Evolutionary conservation across 495 filamentous ascomycete genomes (phyloP), one percentile per base, ranked within the genome.

Genomic region (Darksidea phi): DNA sequence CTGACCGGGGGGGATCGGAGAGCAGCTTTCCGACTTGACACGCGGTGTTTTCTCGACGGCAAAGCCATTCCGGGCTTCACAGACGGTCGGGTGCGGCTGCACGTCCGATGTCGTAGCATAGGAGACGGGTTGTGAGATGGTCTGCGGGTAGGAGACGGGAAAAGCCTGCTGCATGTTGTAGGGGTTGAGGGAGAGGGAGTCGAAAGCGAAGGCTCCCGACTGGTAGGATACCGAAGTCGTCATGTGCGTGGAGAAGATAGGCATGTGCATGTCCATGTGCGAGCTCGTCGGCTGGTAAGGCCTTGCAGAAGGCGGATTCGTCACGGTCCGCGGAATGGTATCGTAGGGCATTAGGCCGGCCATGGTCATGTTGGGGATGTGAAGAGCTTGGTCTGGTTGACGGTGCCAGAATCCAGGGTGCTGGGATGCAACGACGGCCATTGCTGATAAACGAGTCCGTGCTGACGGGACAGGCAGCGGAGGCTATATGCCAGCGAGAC

Each of bases 11-110:
- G 70, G 66, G 36, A 72, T 53, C 0, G 72, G 74, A 7, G 74
- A 74, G 15, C 28, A n/a, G 7, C 43, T 61, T 57, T 76, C 74
- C 6, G 67, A 48, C 50, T 76, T 76, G 50, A 76, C 64, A 13
- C 59, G 64, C 21, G 71, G 71, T 17, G 67, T 70, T 20, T 61
- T 59, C 48, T 68, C 62, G 32, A 67, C 52, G 18, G 63, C 12
- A 38, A 57, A 60, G 23, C 28, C 54, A 47, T 43, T 63, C 7
- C 59, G 53, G 10, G 48, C 48, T 3, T 70, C 67, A 43, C 59
- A 48, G 11, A 57, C 56, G 20, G 54, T 51, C 10, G 60, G 61
- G 1, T 67, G 28, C 12, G 42, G 38, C 47, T 54, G 54, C 13
- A 71, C n/a, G n/a, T 58, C 49, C 20, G 51, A 21, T 38, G 43